Evolutionary conservation across 1,284 basidiomycete genomes (phyloP).

Genomic region (Ustilago hordei): DNA sequence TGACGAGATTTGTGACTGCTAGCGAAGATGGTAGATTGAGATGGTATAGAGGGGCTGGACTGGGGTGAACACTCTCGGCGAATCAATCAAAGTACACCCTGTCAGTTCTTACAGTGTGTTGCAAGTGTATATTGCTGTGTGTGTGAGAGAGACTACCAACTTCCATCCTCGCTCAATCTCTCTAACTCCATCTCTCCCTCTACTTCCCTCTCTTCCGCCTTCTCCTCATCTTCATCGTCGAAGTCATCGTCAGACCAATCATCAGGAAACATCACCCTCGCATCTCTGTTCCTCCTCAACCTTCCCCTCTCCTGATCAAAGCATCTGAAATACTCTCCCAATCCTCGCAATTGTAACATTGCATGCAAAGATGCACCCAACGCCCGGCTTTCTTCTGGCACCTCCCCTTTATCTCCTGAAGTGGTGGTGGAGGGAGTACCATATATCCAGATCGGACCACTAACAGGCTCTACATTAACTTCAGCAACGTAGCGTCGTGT

Average conservation of each 20-base stretch:
- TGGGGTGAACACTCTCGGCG: constrained; percentile 10
- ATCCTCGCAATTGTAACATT: constrained; percentile 20
- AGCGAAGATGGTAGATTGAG: constrained; percentile 42
- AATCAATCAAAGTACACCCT: not conserved
- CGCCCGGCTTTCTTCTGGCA: constrained; percentile 12
- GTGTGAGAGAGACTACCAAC: constrained; percentile 14
- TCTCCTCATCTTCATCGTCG: constrained; percentile 9
- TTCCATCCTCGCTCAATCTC: constrained; percentile 23
- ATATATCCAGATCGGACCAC: constrained; percentile 36
- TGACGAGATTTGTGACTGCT: constrained; percentile 45
- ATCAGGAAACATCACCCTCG: constrained; percentile 38
- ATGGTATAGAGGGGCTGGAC: constrained; percentile 48
- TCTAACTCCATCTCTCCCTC: not conserved
- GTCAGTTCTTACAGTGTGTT: not conserved
- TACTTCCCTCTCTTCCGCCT: not conserved
- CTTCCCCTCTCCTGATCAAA: constrained; percentile 32
- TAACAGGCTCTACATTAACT: constrained; percentile 32
- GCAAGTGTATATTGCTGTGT: not conserved
- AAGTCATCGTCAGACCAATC: constrained; percentile 35
- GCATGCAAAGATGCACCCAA: constrained; percentile 10
- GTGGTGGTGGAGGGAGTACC: constrained; percentile 5
- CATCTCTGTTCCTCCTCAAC: constrained; percentile 19
- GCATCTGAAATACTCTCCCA: constrained; percentile 44
- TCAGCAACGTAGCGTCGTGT: constrained; percentile 46
- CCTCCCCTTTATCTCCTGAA: not conserved